Percentiles rank a stretch among this genome's conserved stretches.
phyloP scores from a whole-genome alignment of 1,139 yeast genomes.

The Geotrichum aggregatum region DNA sequence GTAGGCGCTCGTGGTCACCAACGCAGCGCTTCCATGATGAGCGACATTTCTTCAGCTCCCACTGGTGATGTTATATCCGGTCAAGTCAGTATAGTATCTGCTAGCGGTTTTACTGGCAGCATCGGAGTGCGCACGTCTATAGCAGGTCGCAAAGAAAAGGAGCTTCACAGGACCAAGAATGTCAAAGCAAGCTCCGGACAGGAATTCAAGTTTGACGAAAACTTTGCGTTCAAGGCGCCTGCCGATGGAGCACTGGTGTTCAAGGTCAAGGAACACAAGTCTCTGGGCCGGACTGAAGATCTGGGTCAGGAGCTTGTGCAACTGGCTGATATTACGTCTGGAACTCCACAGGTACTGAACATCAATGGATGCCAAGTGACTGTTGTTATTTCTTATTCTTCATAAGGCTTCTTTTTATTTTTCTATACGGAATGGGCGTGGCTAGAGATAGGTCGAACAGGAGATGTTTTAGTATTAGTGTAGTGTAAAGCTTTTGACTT shows the following conservation, averaged over 20 bases:
- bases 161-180: constrained; percentile 60
- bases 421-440: no score
- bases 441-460: no score
- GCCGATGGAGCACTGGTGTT: constrained; percentile 57
- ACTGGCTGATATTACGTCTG: constrained; percentile 30
- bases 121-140: constrained; percentile 36
- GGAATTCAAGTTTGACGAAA: constrained; percentile 57
- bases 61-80: constrained; percentile 27
- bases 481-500: no score
- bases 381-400: constrained; percentile 14
- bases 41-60: constrained; percentile 23
- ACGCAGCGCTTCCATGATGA: constrained; percentile 24
- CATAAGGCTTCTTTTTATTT: neutral
- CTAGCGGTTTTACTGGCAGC: constrained; percentile 33
- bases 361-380: constrained; percentile 30
- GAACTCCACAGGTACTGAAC: constrained; percentile 29
- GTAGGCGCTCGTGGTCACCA: neutral
- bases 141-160: constrained; percentile 43
- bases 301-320: constrained; percentile 50
- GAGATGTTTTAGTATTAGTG: no score
- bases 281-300: constrained; percentile 66
- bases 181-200: constrained; percentile 50
- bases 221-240: constrained; percentile 62
- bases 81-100: constrained; percentile 31
- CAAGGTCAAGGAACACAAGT: constrained; percentile 62